Conservation (phyloP, 2,329 filamentous ascomycete species). For the Conoideocrella luteorostrata region DNA sequence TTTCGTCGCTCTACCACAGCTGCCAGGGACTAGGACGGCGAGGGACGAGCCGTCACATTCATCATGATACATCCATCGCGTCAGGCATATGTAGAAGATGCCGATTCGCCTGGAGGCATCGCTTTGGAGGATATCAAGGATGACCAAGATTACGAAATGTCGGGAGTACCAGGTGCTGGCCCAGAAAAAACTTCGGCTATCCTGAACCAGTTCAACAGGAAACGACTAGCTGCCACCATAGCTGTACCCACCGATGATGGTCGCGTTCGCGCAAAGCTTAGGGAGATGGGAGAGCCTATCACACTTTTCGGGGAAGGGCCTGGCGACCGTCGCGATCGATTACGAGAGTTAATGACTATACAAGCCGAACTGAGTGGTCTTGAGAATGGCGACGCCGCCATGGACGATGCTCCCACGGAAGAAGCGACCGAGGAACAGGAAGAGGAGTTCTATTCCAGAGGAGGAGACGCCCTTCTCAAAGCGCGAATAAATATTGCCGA, state of each 20-base stretch:
- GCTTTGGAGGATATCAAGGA: conserved; percentile 46
- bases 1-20: too few relatives aligned
- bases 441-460: conserved; percentile 93
- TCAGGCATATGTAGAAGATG: conserved; percentile 91
- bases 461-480: conserved; percentile 64
- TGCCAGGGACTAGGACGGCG: too few relatives aligned
- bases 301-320: conserved; percentile 91
- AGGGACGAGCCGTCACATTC: too few relatives aligned
- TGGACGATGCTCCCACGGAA: conserved; percentile 53
- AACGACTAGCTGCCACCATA: conserved; percentile 80
- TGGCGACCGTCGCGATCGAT: conserved; percentile 75
- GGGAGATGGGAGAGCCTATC: conserved; percentile 86
- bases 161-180: conserved; percentile 58
- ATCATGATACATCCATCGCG: conserved; percentile 78
- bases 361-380: conserved; percentile 57
- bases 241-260: conserved; percentile 91
- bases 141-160: conserved; percentile 82
- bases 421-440: conserved; percentile 67
- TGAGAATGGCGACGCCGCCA: conserved; percentile 52
- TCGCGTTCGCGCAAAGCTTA: conserved; percentile 71
- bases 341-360: conserved; percentile 73
- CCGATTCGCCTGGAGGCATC: conserved; percentile 46
- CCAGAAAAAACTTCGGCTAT: conserved; percentile 81
- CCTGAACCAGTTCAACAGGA: conserved; percentile 82
- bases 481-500: conserved; percentile 73